Evolutionary conservation across 2,329 filamentous ascomycete species (phyloP).

Genomic region (Didymella lethalis): DNA sequence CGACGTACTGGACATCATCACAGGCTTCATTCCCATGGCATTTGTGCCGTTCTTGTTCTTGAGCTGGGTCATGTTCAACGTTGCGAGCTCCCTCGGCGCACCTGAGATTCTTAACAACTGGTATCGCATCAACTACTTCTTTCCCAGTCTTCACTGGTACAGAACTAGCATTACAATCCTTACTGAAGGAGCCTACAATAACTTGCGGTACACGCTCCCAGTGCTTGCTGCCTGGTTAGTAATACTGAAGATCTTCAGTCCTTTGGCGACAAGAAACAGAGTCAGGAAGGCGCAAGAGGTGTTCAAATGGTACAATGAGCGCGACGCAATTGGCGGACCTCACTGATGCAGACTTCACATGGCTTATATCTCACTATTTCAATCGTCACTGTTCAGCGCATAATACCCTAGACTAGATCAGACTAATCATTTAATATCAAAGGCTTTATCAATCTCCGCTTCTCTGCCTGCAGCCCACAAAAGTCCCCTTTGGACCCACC

Average conservation of each 20-base stretch:
- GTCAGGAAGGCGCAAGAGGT: constrained; percentile 21
- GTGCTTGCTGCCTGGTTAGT: constrained; percentile 20
- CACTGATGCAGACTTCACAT: constrained; percentile 7
- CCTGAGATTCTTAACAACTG: constrained; percentile 11
- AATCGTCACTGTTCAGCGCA: neutral
- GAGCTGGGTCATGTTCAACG: constrained; percentile 19
- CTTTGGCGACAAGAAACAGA: constrained; percentile 20
- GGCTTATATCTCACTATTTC: neutral
- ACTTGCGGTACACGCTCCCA: constrained; percentile 19
- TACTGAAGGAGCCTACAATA: constrained; percentile 16
- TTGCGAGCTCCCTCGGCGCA: constrained; percentile 9
- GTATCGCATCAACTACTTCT: constrained; percentile 20
- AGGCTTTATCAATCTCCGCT: constrained; percentile 1
- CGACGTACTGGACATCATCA: constrained; percentile 22
- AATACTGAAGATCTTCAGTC: constrained; percentile 20
- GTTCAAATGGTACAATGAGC: constrained; percentile 20
- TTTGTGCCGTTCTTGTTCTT: constrained; percentile 17
- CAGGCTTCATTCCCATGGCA: constrained; percentile 15
- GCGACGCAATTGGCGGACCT: constrained; percentile 20
- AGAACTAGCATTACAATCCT: constrained; percentile 21
- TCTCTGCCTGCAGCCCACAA: constrained; percentile 27
- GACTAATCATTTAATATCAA: neutral
- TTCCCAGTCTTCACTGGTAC: constrained; percentile 23
- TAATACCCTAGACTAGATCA: neutral
- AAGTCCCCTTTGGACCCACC: constrained; percentile 29